Percentiles rank a stretch among this genome's conserved stretches.
These are phyloP conservation scores for Talaromyces sp. DNA, from an alignment of 2,329 filamentous ascomycete species.

Conservation along the genomic window DNA sequence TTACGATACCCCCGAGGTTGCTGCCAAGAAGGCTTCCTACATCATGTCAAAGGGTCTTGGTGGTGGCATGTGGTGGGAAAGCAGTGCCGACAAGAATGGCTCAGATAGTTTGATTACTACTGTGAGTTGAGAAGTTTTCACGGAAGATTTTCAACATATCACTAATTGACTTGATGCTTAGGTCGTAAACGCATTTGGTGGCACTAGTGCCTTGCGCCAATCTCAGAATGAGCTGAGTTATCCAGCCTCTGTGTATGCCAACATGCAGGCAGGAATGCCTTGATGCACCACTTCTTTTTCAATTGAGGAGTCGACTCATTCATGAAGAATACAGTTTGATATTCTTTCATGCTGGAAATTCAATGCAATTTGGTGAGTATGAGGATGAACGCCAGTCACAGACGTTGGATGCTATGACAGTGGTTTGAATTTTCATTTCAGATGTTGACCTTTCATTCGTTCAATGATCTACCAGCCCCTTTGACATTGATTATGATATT, in stretches of 20 bases:
- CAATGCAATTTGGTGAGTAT: no score
- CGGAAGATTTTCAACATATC: not conserved
- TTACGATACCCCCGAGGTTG: constrained; percentile 73
- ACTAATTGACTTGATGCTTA: constrained; percentile 9
- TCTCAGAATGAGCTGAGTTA: constrained; percentile 54
- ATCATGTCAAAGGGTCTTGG: constrained; percentile 70
- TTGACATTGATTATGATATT: no score
- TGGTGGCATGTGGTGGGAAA: constrained; percentile 98
- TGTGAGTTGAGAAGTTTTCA: constrained; percentile 22
- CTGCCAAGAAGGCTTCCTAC: constrained; percentile 70
- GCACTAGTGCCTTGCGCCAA: constrained; percentile 45
- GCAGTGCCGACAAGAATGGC: constrained; percentile 71
- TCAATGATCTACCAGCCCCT: no score
- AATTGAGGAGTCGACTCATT: no score
- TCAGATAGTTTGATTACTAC: constrained; percentile 68
- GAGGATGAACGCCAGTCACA: no score
- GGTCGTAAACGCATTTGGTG: constrained; percentile 40
- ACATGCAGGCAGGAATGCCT: constrained; percentile 41
- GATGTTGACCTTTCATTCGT: no score
- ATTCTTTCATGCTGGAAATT: no score
- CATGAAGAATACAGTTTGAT: no score
- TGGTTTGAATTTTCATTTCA: no score
- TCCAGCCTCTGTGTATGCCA: constrained; percentile 58
- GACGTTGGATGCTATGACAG: no score
- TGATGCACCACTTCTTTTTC: not conserved